These are phyloP conservation scores for Trichoderma gracile DNA, from an alignment of 2,329 filamentous ascomycete species.

Conservation along the genomic window DNA sequence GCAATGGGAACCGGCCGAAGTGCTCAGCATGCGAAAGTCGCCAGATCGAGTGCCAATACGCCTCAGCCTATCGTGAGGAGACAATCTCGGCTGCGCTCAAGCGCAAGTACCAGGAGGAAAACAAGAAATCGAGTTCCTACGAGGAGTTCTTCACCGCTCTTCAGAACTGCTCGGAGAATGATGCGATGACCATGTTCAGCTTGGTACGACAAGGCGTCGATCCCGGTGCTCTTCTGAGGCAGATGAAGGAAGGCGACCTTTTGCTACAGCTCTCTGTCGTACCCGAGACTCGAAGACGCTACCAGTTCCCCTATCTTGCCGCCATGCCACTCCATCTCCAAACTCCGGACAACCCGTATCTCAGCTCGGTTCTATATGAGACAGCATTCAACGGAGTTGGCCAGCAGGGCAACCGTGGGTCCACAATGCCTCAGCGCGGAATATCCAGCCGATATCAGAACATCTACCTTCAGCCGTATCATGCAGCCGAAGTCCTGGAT, in stretches of 20 bases:
- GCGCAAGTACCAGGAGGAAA: constrained; percentile 21
- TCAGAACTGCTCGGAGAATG: constrained; percentile 4
- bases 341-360: constrained; percentile 30
- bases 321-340: constrained; percentile 35
- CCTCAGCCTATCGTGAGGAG: constrained; percentile 10
- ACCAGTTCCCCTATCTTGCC: constrained; percentile 39
- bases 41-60: constrained; percentile 5
- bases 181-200: constrained; percentile 9
- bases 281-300: constrained; percentile 40
- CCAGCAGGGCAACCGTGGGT: neutral
- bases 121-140: neutral
- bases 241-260: constrained; percentile 39
- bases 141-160: constrained; percentile 19
- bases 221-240: constrained; percentile 35
- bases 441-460: neutral
- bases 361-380: constrained; percentile 32
- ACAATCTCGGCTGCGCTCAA: constrained; percentile 14
- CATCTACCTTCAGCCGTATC: constrained; percentile 38
- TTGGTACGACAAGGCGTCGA: constrained; percentile 28
- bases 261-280: constrained; percentile 39
- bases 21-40: constrained; percentile 5
- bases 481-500: constrained; percentile 37
- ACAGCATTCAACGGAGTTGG: neutral
- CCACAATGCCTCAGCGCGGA: neutral
- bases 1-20: constrained; percentile 10